phyloP scores from a whole-genome alignment of 2,329 filamentous ascomycete genomes.

The Aspergillus awamori region DNA sequence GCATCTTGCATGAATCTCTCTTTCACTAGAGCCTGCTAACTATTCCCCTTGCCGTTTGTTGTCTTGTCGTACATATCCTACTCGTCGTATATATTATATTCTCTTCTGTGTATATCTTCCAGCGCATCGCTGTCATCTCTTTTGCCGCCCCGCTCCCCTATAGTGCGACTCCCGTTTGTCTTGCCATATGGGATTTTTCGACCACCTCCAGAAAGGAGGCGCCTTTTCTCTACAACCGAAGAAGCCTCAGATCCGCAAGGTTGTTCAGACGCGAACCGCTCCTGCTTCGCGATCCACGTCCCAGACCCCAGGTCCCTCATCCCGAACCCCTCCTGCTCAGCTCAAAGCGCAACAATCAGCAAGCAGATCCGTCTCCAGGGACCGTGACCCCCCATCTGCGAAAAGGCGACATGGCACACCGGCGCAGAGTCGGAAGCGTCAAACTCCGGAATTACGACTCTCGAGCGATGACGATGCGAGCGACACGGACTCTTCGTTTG shows the following conservation, averaged over 20 bases:
- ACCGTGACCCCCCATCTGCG: slow-evolving; percentile 30
- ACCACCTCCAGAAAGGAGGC: slow-evolving; percentile 49
- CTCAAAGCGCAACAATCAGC: slow-evolving; percentile 28
- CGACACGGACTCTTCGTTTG: slow-evolving; percentile 45
- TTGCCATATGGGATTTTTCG: slow-evolving; percentile 47
- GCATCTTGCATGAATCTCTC: too few species aligned
- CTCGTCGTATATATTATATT: too few species aligned
- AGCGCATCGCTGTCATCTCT: not conserved
- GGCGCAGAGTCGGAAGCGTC: slow-evolving; percentile 39
- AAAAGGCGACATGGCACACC: slow-evolving; percentile 37
- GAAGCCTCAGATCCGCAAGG: slow-evolving; percentile 47
- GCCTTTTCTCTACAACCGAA: slow-evolving; percentile 46
- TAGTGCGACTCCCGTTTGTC: slow-evolving; percentile 12
- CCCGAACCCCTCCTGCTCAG: slow-evolving; percentile 25
- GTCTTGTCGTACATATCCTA: too few species aligned
- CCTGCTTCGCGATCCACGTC: slow-evolving; percentile 33
- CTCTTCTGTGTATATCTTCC: too few species aligned
- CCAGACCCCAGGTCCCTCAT: slow-evolving; percentile 25
- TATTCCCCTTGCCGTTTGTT: too few species aligned
- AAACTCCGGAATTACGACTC: slow-evolving; percentile 42
- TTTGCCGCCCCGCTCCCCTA: slow-evolving; percentile 6
- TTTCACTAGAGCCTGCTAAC: too few species aligned
- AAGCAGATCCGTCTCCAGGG: slow-evolving; percentile 36
- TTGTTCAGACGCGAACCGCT: slow-evolving; percentile 41
- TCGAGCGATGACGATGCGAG: slow-evolving; percentile 47